These are phyloP conservation scores for Aphanomyces astaci DNA, from an alignment of 352 stramenopile genomes.

Conservation along the genomic window DNA sequence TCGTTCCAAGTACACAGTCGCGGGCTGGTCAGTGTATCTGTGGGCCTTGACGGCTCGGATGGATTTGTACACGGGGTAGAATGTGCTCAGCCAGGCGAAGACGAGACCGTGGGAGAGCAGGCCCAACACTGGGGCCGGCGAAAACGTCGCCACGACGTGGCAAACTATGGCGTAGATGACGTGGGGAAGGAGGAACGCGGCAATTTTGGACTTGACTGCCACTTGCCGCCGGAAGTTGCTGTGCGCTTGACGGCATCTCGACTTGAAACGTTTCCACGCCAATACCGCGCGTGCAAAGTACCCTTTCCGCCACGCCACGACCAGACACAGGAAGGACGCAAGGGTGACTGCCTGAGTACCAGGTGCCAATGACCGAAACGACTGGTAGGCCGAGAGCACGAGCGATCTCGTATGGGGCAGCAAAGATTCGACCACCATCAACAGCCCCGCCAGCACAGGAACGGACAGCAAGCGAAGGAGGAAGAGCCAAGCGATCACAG, in stretches of 20 bases:
- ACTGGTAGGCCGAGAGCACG: slow-evolving; percentile 32
- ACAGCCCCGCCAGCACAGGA: too few species aligned
- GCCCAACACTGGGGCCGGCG: slow-evolving; percentile 37
- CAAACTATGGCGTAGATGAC: slow-evolving; percentile 48
- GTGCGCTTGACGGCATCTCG: slow-evolving; percentile 51
- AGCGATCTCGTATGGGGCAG: slow-evolving; percentile 56
- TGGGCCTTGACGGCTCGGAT: slow-evolving; percentile 37
- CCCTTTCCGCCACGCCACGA: slow-evolving; percentile 50
- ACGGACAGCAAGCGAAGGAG: too few species aligned
- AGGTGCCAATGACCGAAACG: slow-evolving; percentile 50
- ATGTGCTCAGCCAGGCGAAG: slow-evolving; percentile 47
- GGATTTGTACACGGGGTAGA: slow-evolving; percentile 60
- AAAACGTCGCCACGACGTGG: slow-evolving; percentile 51
- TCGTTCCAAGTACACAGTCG: slow-evolving; percentile 32
- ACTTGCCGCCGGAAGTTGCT: slow-evolving; percentile 59
- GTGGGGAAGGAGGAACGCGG: slow-evolving; percentile 59
- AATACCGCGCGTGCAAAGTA: slow-evolving; percentile 53
- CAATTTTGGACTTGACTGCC: slow-evolving; percentile 52
- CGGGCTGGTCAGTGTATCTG: slow-evolving; percentile 17
- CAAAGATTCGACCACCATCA: slow-evolving; percentile 40
- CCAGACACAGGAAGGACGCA: slow-evolving; percentile 28
- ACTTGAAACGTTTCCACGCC: slow-evolving; percentile 43
- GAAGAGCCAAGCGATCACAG: too few species aligned
- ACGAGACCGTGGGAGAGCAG: slow-evolving; percentile 52
- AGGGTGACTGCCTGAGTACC: slow-evolving; percentile 43